Evolutionary conservation across 176 grass and related monocot species (phyloP).

Genomic region (Hordeum marinum): DNA sequence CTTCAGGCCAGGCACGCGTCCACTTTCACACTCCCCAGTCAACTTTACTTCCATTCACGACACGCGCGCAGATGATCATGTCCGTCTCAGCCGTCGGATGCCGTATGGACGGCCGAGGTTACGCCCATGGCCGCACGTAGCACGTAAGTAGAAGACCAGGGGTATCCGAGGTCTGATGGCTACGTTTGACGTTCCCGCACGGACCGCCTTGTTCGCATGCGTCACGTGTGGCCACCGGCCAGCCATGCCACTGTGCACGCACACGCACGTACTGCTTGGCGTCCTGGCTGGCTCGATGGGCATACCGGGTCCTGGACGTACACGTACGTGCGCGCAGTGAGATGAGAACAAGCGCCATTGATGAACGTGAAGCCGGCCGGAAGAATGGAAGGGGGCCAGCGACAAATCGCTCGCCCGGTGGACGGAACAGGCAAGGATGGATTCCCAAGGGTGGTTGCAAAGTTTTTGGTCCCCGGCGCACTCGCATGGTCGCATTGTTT

Average conservation of each 20-base stretch:
- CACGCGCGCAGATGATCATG: not conserved
- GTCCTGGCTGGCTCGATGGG: slow-evolving; percentile 29
- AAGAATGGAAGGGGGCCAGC: slow-evolving; percentile 19
- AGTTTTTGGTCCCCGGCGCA: not conserved
- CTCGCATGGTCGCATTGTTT: too few relatives aligned
- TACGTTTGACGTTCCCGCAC: not conserved
- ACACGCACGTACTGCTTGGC: not conserved
- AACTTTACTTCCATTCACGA: not conserved
- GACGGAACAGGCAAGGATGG: not conserved
- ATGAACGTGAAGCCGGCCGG: slow-evolving; percentile 11
- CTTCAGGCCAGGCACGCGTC: not conserved
- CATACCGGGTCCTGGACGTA: not conserved
- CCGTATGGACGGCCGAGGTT: not conserved
- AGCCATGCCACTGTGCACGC: not conserved
- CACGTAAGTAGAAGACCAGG: too few relatives aligned
- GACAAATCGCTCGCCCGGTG: not conserved
- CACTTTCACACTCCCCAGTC: not conserved
- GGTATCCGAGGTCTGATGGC: not conserved
- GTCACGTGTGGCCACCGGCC: not conserved
- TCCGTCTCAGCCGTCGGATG: not conserved
- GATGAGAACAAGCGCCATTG: not conserved
- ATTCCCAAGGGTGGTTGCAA: not conserved
- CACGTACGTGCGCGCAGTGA: not conserved
- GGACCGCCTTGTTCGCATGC: not conserved
- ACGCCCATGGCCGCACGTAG: too few relatives aligned